Conservation (phyloP, 306 rosid species). For the Cucumis cinereus region DNA sequence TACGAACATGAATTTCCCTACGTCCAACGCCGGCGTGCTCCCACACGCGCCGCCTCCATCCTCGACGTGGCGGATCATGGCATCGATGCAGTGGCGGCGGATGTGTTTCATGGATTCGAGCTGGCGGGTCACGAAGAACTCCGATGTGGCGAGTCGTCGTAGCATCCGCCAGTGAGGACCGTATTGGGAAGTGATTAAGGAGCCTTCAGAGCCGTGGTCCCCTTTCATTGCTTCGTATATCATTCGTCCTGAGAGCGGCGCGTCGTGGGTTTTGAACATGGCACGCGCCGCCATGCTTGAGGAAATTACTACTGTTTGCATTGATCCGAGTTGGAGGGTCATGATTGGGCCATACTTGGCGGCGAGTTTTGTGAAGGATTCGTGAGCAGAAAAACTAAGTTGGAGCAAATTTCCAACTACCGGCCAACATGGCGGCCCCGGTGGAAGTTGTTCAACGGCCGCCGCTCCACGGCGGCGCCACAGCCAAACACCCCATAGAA, state of each 20-base stretch:
- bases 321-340: conserved; percentile 71
- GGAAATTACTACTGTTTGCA: conserved; percentile 69
- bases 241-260: conserved; percentile 51
- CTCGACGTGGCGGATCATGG: conserved; percentile 33
- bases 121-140: conserved; percentile 48
- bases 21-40: conserved; percentile 20
- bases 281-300: conserved; percentile 39
- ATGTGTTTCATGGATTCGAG: conserved; percentile 33
- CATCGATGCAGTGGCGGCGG: conserved; percentile 42
- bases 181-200: conserved; percentile 56
- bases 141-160: conserved; percentile 30
- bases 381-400: conserved; percentile 49
- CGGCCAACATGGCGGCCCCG: conserved; percentile 68
- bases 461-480: not conserved
- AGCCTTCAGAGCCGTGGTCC: conserved; percentile 39
- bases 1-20: conserved; percentile 50
- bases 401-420: conserved; percentile 65
- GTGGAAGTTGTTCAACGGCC: conserved; percentile 44
- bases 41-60: conserved; percentile 5
- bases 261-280: conserved; percentile 64
- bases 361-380: conserved; percentile 43
- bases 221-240: conserved; percentile 81
- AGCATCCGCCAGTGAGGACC: conserved; percentile 79
- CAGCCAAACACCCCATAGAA: conserved; percentile 24
- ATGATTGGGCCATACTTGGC: conserved; percentile 61